These are phyloP conservation scores for Mycena epipterygia DNA, from an alignment of 768 basidiomycete species.

Conservation along the genomic window DNA sequence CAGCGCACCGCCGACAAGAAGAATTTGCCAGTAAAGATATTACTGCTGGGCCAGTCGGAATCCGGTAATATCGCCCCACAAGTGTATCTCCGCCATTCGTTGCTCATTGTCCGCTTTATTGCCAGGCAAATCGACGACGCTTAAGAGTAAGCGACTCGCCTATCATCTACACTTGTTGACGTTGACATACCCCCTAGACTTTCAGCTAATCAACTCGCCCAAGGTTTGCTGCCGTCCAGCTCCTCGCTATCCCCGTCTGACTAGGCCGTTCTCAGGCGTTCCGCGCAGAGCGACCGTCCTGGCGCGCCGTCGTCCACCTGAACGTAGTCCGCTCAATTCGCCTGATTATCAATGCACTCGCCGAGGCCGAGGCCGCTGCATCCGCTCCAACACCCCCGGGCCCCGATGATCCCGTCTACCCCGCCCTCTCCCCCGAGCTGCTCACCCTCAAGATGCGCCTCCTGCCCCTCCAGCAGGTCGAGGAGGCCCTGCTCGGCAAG, in stretches of 20 bases:
- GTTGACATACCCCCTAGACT: slow-evolving; percentile 44
- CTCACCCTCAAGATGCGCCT: slow-evolving; percentile 64
- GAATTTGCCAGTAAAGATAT: slow-evolving; percentile 55
- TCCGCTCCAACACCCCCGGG: slow-evolving; percentile 19
- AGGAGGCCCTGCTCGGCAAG: slow-evolving; percentile 62
- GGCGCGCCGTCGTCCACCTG: slow-evolving; percentile 64
- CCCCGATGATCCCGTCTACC: slow-evolving; percentile 44
- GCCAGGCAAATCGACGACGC: slow-evolving; percentile 70
- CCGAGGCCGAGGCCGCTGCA: slow-evolving; percentile 35
- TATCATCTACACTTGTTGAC: not conserved
- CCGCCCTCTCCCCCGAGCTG: slow-evolving; percentile 51
- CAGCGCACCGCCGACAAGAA: slow-evolving; percentile 53
- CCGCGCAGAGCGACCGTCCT: slow-evolving; percentile 57
- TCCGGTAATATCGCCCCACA: slow-evolving; percentile 52
- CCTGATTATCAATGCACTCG: slow-evolving; percentile 51
- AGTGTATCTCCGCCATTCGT: not conserved
- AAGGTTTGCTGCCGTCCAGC: slow-evolving; percentile 43
- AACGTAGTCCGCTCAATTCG: slow-evolving; percentile 64
- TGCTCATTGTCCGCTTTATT: not conserved
- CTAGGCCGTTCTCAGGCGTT: slow-evolving; percentile 45
- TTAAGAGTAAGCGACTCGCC: slow-evolving; percentile 60
- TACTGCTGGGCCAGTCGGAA: slow-evolving; percentile 66
- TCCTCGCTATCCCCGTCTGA: not conserved
- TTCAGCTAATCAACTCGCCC: slow-evolving; percentile 59
- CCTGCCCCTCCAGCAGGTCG: slow-evolving; percentile 64